phyloP scores from a whole-genome alignment of 2,329 filamentous ascomycete species.

The Neofusicoccum laricinum region DNA sequence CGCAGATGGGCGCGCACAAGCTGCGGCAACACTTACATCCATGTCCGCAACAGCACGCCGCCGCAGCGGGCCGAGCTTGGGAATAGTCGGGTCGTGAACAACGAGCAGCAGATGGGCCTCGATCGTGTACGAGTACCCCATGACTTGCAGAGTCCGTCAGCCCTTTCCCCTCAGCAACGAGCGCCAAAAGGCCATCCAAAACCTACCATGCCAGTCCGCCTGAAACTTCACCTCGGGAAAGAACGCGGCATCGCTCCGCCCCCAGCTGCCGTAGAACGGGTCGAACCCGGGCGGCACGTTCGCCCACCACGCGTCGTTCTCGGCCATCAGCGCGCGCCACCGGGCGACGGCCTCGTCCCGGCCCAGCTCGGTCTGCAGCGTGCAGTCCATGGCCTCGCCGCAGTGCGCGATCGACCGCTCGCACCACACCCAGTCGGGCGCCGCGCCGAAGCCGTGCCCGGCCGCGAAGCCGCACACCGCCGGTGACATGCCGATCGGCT shows the following conservation, averaged over 20 bases:
- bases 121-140: slow-evolving; percentile 29
- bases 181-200: too few species aligned
- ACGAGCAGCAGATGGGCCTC: slow-evolving; percentile 35
- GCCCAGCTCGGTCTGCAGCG: background rate
- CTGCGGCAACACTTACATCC: slow-evolving; percentile 22
- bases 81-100: slow-evolving; percentile 36
- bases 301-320: slow-evolving; percentile 33
- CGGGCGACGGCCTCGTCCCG: slow-evolving; percentile 15
- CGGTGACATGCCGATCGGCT: slow-evolving; percentile 18
- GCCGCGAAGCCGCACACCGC: background rate
- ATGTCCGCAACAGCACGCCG: slow-evolving; percentile 31
- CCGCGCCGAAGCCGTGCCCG: background rate
- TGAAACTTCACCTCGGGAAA: slow-evolving; percentile 36
- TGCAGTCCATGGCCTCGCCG: background rate
- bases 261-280: slow-evolving; percentile 22
- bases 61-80: slow-evolving; percentile 33
- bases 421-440: slow-evolving; percentile 9
- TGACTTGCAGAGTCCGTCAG: background rate
- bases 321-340: slow-evolving; percentile 32
- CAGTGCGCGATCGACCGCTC: slow-evolving; percentile 12
- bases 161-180: background rate
- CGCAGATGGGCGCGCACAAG: too few species aligned
- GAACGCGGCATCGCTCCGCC: background rate
- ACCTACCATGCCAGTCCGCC: slow-evolving; percentile 31
- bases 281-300: slow-evolving; percentile 34